These are phyloP conservation scores for Agarophyton chilense DNA, from an alignment of 23 red algal genomes.

Conservation along the genomic window DNA sequence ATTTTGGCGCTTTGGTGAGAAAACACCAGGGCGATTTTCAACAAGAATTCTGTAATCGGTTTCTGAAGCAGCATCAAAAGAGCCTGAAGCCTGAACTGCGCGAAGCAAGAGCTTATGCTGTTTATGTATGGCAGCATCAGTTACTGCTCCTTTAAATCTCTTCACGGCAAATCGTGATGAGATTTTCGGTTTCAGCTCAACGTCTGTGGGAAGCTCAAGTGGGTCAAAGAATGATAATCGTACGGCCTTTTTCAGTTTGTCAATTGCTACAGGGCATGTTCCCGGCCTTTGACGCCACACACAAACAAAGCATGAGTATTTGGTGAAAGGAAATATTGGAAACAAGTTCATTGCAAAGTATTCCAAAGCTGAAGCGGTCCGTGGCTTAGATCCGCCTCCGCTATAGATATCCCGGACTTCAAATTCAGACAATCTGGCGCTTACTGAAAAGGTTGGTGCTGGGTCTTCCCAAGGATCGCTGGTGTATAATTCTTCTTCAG, in stretches of 20 bases:
- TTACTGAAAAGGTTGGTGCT: conserved; percentile 23
- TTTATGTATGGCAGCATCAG: neutral
- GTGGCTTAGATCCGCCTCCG: neutral
- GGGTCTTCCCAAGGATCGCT: conserved; percentile 34
- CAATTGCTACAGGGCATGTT: conserved; percentile 45
- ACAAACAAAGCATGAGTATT: conserved; percentile 50
- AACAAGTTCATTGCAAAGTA: conserved; percentile 62
- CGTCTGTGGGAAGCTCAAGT: conserved; percentile 7
- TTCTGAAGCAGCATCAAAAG: conserved; percentile 4
- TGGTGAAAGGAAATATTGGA: conserved; percentile 48
- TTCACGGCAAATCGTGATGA: conserved; percentile 44
- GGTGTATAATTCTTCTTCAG: neutral
- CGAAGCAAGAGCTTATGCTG: conserved; percentile 23
- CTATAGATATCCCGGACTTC: conserved; percentile 21
- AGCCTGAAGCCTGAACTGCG: neutral
- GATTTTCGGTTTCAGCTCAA: neutral
- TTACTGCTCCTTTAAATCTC: conserved; percentile 31
- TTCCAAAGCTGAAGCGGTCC: conserved; percentile 27
- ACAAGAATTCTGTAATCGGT: conserved; percentile 55
- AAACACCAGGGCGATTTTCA: conserved; percentile 21
- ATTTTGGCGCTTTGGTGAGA: conserved; percentile 19
- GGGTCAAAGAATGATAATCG: conserved; percentile 47
- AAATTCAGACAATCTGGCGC: neutral
- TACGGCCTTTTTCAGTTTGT: conserved; percentile 16
- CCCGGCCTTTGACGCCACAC: conserved; percentile 42